Base-by-base conservation (phyloP, 331 rosid genomes). In the Quercus phellos region DNA sequence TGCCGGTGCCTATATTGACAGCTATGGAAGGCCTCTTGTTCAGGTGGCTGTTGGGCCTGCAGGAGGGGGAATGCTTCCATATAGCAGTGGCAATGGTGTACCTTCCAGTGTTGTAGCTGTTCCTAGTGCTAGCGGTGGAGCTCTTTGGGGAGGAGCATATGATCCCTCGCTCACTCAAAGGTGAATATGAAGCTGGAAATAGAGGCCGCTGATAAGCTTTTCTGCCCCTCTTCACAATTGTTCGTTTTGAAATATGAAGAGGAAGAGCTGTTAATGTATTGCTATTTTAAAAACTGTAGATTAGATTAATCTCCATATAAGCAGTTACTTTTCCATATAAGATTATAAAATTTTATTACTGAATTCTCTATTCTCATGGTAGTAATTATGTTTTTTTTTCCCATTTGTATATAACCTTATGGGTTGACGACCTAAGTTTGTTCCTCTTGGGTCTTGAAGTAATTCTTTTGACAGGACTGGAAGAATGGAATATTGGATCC, bases 21-120 rank as follows among this genome's bases (percentile, higher is more conserved):
- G 74, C 78, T 89, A 85, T 50, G 90, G 89, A 53, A 83, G 87
- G 84, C 58, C 82, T 82, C 86, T 83, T 53, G 83, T 69, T 80
- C 83, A 80, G 50, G 76, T 69, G 69, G 82, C 72, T 73, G 55
- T 38, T 79, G 79, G 88, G 70, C 90, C 87, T 51, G 77, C 74
- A 43, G 90, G 87, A 79, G 87, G 85, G 79, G 80, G 82, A 43
- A 5, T 61, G 74, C 68, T 55, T 51, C 74, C 80, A 1, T 72
- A 87, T 64, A 89, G 84, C 72, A 77, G 84, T 35, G 82, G 89
- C 80, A 85, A 87, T 51, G 84, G 81, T 11, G 70, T 42, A 21
- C 73, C 79, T 38, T 46, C 82, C 12, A 55, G 27, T 74, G 88
- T 55, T 74, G 73, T 55, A 61, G 72, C 83, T 17, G 60, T 77